Conservation (phyloP, 2,329 filamentous ascomycete genomes). For the Colletotrichum sansevieriae region DNA sequence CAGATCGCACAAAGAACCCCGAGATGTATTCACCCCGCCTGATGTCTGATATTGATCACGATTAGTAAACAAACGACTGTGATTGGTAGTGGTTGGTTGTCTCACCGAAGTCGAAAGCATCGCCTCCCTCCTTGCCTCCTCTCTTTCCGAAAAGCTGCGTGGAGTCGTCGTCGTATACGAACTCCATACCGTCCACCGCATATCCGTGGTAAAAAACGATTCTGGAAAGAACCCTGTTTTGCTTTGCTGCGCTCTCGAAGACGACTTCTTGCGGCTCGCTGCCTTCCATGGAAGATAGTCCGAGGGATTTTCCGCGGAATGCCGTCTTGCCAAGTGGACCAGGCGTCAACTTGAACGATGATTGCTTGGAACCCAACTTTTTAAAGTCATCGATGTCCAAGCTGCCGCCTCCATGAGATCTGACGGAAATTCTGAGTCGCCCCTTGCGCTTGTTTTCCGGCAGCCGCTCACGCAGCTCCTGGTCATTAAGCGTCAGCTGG, state of each 20-base stretch:
- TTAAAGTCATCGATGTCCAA: conserved; percentile 84
- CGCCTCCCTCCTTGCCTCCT: conserved; percentile 77
- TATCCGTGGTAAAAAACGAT: conserved; percentile 81
- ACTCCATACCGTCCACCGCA: conserved; percentile 86
- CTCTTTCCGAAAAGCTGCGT: conserved; percentile 88
- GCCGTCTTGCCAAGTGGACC: conserved; percentile 73
- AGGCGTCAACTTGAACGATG: conserved; percentile 79
- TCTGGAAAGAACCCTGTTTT: conserved; percentile 79
- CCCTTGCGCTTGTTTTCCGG: conserved; percentile 80
- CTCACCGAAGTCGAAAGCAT: conserved; percentile 83
- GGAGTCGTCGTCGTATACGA: conserved; percentile 89
- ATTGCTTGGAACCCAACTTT: conserved; percentile 77
- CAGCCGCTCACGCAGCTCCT: conserved; percentile 77
- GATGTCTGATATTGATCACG: conserved; percentile 69
- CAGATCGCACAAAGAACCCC: conserved; percentile 86
- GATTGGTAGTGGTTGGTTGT: conserved; percentile 38
- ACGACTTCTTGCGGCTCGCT: conserved; percentile 79
- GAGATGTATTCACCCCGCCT: conserved; percentile 87
- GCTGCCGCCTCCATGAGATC: conserved; percentile 80
- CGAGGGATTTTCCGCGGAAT: conserved; percentile 81
- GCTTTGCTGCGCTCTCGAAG: conserved; percentile 75
- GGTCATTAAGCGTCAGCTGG: conserved; percentile 81
- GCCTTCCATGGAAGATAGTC: conserved; percentile 77
- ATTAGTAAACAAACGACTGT: conserved; percentile 8
- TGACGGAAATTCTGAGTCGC: conserved; percentile 78